phyloP scores from a whole-genome alignment of 345 rosid species.

The Lepidium africanum region DNA sequence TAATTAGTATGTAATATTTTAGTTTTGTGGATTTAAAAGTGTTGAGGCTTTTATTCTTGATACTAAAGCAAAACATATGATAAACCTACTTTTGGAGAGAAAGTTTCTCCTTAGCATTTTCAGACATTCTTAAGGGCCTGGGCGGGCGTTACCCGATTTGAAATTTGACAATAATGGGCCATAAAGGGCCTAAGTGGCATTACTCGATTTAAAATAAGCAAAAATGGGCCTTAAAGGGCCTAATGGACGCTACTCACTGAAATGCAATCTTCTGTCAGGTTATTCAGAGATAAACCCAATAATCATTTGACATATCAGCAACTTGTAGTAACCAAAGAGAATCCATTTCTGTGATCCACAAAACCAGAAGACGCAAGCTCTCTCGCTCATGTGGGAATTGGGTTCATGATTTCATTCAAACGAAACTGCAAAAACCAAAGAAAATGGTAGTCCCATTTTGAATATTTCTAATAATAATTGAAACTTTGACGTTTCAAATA shows the following conservation, averaged over 20 bases:
- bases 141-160: too few relatives aligned
- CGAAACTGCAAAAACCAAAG: neutral
- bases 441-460: neutral
- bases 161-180: too few relatives aligned
- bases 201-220: too few relatives aligned
- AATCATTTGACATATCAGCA: neutral
- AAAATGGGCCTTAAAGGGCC: neutral
- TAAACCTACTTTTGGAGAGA: too few relatives aligned
- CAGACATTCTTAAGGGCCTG: too few relatives aligned
- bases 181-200: too few relatives aligned
- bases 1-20: too few relatives aligned
- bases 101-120: too few relatives aligned
- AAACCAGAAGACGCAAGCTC: neutral
- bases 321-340: neutral
- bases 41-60: neutral
- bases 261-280: neutral
- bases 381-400: neutral
- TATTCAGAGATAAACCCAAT: neutral
- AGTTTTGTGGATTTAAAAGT: neutral
- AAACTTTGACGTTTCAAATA: too few relatives aligned
- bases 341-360: neutral
- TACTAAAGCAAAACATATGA: neutral
- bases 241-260: neutral
- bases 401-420: neutral
- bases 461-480: too few relatives aligned